phyloP scores from a whole-genome alignment of 805 yeast species.

The Zygosaccharomyces rouxii region DNA sequence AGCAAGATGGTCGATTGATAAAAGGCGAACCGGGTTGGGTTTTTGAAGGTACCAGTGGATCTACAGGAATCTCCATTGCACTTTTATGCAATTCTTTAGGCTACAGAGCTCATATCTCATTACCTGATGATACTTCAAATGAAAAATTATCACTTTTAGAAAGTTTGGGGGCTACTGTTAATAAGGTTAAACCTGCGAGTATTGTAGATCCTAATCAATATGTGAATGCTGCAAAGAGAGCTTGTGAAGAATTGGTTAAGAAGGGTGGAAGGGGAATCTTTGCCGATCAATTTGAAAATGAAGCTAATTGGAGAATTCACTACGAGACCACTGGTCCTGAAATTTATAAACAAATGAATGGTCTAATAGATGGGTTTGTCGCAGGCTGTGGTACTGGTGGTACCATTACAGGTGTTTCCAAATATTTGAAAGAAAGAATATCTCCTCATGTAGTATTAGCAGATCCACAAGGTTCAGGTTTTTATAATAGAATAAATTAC shows the following conservation, averaged over 20 bases:
- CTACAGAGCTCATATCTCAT: conserved; percentile 84
- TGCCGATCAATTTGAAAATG: conserved; percentile 95
- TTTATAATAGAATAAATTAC: conserved; percentile 73
- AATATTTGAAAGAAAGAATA: conserved; percentile 54
- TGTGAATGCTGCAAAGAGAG: conserved; percentile 76
- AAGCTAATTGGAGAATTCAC: conserved; percentile 83
- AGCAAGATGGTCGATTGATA: conserved; percentile 49
- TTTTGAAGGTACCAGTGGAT: conserved; percentile 94
- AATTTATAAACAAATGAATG: conserved; percentile 68
- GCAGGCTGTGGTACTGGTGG: conserved; percentile 98
- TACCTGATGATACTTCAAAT: conserved; percentile 87
- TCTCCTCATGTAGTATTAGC: conserved; percentile 61
- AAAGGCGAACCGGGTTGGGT: conserved; percentile 60
- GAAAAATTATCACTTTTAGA: conserved; percentile 73
- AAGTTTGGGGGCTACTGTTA: conserved; percentile 75
- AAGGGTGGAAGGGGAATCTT: conserved; percentile 57
- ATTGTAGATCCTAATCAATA: conserved; percentile 92
- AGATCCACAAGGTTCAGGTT: conserved; percentile 95
- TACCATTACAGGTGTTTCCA: conserved; percentile 88
- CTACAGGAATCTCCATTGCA: conserved; percentile 93
- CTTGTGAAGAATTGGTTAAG: conserved; percentile 47
- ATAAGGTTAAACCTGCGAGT: conserved; percentile 88
- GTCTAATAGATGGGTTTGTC: conserved; percentile 66
- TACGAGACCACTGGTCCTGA: conserved; percentile 88
- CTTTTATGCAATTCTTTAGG: conserved; percentile 86